Conservation (phyloP, 495 filamentous ascomycete species). For the Aspergillus baeticus region DNA sequence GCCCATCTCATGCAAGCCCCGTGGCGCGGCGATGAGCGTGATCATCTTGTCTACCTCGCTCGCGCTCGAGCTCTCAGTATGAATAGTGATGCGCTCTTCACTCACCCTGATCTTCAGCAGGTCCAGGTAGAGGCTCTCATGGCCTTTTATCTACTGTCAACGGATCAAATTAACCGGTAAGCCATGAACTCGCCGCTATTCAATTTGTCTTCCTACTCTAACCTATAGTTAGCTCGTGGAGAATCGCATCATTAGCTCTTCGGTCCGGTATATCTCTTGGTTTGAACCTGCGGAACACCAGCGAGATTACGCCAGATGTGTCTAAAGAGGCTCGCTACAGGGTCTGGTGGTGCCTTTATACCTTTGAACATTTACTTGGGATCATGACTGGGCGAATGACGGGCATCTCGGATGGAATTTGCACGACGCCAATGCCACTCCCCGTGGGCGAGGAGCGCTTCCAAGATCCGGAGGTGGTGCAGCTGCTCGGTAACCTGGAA, state of each 20-base stretch:
- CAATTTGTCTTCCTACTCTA: background rate
- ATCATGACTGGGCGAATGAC: slow-evolving; percentile 67
- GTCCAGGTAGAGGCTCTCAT: slow-evolving; percentile 60
- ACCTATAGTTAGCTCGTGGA: slow-evolving; percentile 55
- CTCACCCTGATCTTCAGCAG: slow-evolving; percentile 61
- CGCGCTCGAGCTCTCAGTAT: slow-evolving; percentile 59
- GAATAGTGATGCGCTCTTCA: slow-evolving; percentile 51
- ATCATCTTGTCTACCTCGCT: slow-evolving; percentile 60
- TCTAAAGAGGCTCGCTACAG: slow-evolving; percentile 64
- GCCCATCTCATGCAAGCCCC: slow-evolving; percentile 52
- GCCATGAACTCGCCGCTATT: slow-evolving; percentile 8
- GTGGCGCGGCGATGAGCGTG: slow-evolving; percentile 48
- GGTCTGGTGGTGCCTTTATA: slow-evolving; percentile 67
- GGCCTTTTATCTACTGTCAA: slow-evolving; percentile 60
- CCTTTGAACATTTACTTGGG: slow-evolving; percentile 58
- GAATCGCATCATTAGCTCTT: slow-evolving; percentile 58
- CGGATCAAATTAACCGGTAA: slow-evolving; percentile 64
- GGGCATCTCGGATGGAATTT: slow-evolving; percentile 56
- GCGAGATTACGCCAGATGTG: slow-evolving; percentile 43
- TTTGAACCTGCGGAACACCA: slow-evolving; percentile 62
- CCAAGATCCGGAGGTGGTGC: slow-evolving; percentile 28
- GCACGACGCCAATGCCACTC: slow-evolving; percentile 59
- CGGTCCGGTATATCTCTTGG: slow-evolving; percentile 61
- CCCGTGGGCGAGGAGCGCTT: slow-evolving; percentile 55
- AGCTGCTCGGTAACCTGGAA: slow-evolving; percentile 30